A percentile compares a stretch with the other conserved stretches of the same genome.
Conservation (phyloP, 257 asterid species). For the Gentiana straminea region DNA sequence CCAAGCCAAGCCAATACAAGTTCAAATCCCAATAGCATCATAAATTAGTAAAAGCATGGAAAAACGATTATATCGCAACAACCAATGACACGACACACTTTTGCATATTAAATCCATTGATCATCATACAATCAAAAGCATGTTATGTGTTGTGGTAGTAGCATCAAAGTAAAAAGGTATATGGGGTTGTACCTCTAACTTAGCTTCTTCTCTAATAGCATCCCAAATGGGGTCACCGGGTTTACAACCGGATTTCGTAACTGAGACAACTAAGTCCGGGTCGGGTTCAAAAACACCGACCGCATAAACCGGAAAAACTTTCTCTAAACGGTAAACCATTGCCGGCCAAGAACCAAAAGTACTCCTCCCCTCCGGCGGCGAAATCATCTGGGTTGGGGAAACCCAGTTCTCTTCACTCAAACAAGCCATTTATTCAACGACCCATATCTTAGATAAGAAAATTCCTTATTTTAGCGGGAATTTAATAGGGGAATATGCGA, state of each 20-base stretch:
- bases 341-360: slow-evolving; percentile 7
- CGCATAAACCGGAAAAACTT: slow-evolving; percentile 38
- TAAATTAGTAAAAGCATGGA: no score
- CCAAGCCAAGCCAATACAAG: neutral
- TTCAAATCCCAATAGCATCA: neutral
- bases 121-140: no score
- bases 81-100: neutral
- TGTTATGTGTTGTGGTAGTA: no score
- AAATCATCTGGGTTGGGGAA: slow-evolving; percentile 16
- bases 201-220: slow-evolving; percentile 27
- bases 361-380: slow-evolving; percentile 6
- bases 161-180: neutral
- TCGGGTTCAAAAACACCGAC: slow-evolving; percentile 32
- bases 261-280: slow-evolving; percentile 27
- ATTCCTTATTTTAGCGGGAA: no score
- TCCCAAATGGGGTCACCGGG: slow-evolving; percentile 44
- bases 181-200: slow-evolving; percentile 21
- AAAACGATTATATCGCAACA: no score
- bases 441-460: neutral
- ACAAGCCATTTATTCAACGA: slow-evolving; percentile 19
- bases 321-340: slow-evolving; percentile 18
- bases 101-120: neutral
- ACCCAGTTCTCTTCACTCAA: slow-evolving; percentile 20
- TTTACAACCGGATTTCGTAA: slow-evolving; percentile 24
- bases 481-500: no score